Percentiles rank a stretch among this genome's conserved stretches.
These are phyloP conservation scores for Helotiales sp. DNA, from an alignment of 2,329 filamentous ascomycete species.

Conservation along the genomic window DNA sequence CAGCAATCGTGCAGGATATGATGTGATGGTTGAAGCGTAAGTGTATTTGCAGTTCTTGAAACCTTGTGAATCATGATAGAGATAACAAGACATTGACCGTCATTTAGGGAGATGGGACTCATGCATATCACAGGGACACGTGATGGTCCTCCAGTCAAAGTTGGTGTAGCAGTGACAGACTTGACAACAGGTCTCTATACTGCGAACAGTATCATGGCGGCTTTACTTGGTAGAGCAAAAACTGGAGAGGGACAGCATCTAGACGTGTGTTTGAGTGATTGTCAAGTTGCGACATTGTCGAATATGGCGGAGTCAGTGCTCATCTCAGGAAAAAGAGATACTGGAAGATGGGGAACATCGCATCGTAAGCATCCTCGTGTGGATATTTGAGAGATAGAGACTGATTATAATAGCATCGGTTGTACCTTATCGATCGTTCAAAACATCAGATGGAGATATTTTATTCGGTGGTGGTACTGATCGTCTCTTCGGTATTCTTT, in stretches of 20 bases:
- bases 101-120: constrained; percentile 79
- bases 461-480: constrained; percentile 70
- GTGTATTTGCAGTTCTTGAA: background rate
- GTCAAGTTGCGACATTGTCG: constrained; percentile 85
- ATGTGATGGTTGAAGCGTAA: constrained; percentile 92
- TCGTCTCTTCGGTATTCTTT: constrained; percentile 63
- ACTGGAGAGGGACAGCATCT: constrained; percentile 85
- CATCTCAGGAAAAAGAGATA: constrained; percentile 81
- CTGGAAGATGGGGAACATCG: constrained; percentile 89
- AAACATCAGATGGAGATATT: constrained; percentile 65
- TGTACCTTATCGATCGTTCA: constrained; percentile 86
- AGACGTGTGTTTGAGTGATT: constrained; percentile 85
- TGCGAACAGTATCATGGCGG: constrained; percentile 90
- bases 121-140: constrained; percentile 95
- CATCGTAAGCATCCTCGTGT: constrained; percentile 81
- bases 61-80: background rate
- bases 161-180: constrained; percentile 93
- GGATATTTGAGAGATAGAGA: background rate
- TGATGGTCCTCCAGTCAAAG: constrained; percentile 88
- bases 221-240: constrained; percentile 69
- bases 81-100: background rate
- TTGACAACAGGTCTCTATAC: constrained; percentile 92
- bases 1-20: constrained; percentile 82
- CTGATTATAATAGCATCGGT: constrained; percentile 68
- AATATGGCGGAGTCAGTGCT: constrained; percentile 91